Evolutionary conservation across 495 filamentous ascomycete genomes (phyloP).

Genomic region (Penicillium atrosanguineum): DNA sequence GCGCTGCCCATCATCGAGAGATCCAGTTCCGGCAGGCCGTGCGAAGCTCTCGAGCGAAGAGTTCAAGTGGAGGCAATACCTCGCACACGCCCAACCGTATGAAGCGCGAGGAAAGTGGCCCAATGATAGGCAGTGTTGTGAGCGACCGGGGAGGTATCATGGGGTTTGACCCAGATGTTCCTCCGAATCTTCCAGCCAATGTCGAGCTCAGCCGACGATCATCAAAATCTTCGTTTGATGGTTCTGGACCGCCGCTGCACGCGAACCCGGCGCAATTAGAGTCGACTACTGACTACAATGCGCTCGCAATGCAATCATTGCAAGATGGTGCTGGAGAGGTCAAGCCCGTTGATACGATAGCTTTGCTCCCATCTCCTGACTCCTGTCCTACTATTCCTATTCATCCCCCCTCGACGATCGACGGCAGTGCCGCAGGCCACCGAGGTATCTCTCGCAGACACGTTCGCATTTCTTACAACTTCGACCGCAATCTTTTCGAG

Average conservation of each 20-base stretch:
- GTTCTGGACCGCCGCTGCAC: conserved; percentile 37
- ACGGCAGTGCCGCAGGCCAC: conserved; percentile 59
- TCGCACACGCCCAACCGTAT: conserved; percentile 46
- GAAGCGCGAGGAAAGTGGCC: conserved; percentile 45
- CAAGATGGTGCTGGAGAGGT: conserved; percentile 37
- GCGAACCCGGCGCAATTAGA: conserved; percentile 46
- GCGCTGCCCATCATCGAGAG: conserved; percentile 49
- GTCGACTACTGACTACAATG: conserved; percentile 45
- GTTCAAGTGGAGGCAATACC: conserved; percentile 46
- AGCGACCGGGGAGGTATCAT: conserved; percentile 61
- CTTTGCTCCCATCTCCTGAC: conserved; percentile 47
- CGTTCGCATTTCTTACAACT: conserved; percentile 79
- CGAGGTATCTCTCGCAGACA: conserved; percentile 81
- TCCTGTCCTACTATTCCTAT: conserved; percentile 77
- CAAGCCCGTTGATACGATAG: conserved; percentile 40
- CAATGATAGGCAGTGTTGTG: conserved; percentile 50
- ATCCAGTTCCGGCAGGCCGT: conserved; percentile 43
- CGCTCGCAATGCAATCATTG: conserved; percentile 45
- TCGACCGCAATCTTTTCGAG: conserved; percentile 69
- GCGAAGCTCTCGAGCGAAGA: conserved; percentile 42
- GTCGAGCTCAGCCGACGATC: conserved; percentile 45
- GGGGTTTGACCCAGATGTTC: conserved; percentile 52
- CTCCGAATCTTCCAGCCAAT: conserved; percentile 38
- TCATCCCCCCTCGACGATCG: conserved; percentile 67
- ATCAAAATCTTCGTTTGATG: conserved; percentile 45